A percentile compares a stretch with the other conserved stretches of the same genome.
Conservation (phyloP, 2,329 filamentous ascomycete genomes). For the Xylaria digitata region DNA sequence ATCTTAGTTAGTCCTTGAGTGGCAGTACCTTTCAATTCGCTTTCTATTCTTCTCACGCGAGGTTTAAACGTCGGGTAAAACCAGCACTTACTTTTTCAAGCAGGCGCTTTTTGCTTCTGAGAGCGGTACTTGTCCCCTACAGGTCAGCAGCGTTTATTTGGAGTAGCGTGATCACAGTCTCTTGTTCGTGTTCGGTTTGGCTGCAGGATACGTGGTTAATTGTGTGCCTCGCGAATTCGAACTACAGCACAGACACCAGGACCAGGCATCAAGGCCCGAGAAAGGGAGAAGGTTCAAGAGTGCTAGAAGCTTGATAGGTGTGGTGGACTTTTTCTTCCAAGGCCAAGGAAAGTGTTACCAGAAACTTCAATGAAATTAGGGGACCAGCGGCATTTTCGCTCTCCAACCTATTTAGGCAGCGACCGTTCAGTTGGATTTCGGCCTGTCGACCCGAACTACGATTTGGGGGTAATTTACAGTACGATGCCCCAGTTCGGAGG, state of each 20-base stretch:
- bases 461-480: background rate
- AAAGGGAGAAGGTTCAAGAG: background rate
- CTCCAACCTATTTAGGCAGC: background rate
- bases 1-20: conserved; percentile 41
- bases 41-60: conserved; percentile 38
- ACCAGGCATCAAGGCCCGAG: background rate
- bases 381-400: background rate
- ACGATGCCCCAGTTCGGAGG: conserved; percentile 1
- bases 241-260: conserved; percentile 12
- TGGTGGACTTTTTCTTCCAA: background rate
- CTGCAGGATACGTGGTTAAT: conserved; percentile 26
- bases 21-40: conserved; percentile 31
- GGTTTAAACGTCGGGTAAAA: conserved; percentile 24
- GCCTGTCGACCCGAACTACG: background rate
- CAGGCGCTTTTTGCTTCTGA: conserved; percentile 42
- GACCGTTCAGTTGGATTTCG: conserved; percentile 13
- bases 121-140: conserved; percentile 35
- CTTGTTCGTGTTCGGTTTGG: conserved; percentile 41
- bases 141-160: conserved; percentile 44
- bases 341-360: conserved; percentile 1
- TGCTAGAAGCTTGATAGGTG: background rate
- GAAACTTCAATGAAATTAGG: conserved; percentile 9
- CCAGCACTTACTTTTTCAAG: conserved; percentile 36
- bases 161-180: conserved; percentile 48
- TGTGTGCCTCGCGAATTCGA: conserved; percentile 2